phyloP scores from a whole-genome alignment of 306 rosid species.

The Purshia tridentata region DNA sequence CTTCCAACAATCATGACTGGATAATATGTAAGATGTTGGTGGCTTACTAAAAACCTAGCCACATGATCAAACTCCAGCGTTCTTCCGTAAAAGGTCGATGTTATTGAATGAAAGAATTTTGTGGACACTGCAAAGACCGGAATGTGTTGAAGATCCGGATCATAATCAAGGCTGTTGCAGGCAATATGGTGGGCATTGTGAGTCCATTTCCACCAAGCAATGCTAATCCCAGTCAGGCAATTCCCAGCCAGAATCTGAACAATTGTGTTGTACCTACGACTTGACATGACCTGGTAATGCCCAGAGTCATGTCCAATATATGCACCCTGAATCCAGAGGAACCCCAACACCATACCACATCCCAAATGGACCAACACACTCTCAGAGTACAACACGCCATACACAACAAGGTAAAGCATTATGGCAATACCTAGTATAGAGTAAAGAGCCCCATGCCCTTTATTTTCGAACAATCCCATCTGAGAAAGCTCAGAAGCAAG shows the following conservation, averaged over 20 bases:
- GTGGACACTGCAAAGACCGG: constrained; percentile 79
- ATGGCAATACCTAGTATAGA: constrained; percentile 24
- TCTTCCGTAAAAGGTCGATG: constrained; percentile 70
- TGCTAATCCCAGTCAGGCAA: constrained; percentile 82
- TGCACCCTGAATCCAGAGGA: constrained; percentile 81
- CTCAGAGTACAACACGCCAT: constrained; percentile 46
- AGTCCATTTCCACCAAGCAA: constrained; percentile 99
- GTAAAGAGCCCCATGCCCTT: constrained; percentile 47
- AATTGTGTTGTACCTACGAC: constrained; percentile 36
- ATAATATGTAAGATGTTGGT: constrained; percentile 76
- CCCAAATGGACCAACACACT: constrained; percentile 48
- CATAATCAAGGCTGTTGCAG: constrained; percentile 79
- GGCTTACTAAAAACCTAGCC: constrained; percentile 65
- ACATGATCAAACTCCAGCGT: constrained; percentile 55
- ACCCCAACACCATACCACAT: constrained; percentile 63
- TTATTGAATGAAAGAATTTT: constrained; percentile 46
- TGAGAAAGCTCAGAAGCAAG: constrained; percentile 37
- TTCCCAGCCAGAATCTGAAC: constrained; percentile 75
- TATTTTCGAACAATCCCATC: constrained; percentile 49
- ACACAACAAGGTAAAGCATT: constrained; percentile 39
- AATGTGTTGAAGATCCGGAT: constrained; percentile 87
- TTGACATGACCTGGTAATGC: constrained; percentile 68
- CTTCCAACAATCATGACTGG: constrained; percentile 69
- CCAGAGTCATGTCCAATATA: constrained; percentile 89
- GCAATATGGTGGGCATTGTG: constrained; percentile 89